Conservation (phyloP, 2,329 filamentous ascomycete genomes). For the Botrytis paeoniae region DNA sequence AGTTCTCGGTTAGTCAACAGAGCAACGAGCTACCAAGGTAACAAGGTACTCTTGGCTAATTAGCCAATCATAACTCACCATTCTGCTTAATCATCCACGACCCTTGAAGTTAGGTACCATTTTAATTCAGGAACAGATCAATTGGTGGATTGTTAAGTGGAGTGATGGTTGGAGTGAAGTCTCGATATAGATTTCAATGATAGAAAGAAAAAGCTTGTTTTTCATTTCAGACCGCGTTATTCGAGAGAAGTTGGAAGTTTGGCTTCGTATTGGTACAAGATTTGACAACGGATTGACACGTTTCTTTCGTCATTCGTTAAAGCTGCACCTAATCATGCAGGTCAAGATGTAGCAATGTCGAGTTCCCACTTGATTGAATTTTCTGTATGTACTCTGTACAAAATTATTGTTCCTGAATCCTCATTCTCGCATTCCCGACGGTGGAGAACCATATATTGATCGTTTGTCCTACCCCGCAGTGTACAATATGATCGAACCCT, state of each 20-base stretch:
- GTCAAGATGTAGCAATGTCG: not conserved
- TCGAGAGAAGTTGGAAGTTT: not conserved
- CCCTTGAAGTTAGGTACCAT: not conserved
- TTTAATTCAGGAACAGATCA: constrained; percentile 16
- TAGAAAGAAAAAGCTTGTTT: constrained; percentile 9
- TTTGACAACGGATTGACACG: constrained; percentile 1
- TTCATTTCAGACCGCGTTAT: not conserved
- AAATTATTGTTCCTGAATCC: constrained; percentile 3
- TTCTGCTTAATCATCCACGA: not conserved
- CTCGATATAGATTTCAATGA: constrained; percentile 9
- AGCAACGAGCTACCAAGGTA: constrained; percentile 3
- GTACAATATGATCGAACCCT: not conserved
- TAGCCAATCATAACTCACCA: not conserved
- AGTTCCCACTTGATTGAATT: constrained; percentile 9
- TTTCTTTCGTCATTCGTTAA: constrained; percentile 9
- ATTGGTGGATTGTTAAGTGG: not conserved
- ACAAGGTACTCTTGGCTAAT: not conserved
- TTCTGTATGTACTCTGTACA: not conserved
- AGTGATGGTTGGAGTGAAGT: constrained; percentile 2
- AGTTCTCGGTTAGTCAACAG: not conserved
- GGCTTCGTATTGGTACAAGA: not conserved
- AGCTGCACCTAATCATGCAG: constrained; percentile 11
- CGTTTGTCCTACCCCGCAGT: not conserved
- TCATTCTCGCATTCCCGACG: not conserved
- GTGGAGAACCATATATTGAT: not conserved